phyloP scores from a whole-genome alignment of 441 rosid species.

The Melastoma candidum region DNA sequence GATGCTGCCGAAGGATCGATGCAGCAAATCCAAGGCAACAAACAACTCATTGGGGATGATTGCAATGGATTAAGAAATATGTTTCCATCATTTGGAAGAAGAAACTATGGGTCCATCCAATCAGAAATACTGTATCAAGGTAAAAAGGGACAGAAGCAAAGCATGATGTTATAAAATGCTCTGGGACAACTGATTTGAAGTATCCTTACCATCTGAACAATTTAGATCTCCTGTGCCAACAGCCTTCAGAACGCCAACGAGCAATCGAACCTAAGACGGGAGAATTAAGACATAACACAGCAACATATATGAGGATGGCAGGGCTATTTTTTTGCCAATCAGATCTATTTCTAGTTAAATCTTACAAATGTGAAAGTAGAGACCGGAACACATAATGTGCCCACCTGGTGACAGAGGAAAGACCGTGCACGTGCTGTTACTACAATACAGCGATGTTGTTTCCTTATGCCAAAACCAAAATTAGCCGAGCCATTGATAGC shows the following conservation, averaged over 20 bases:
- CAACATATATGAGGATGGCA: background rate
- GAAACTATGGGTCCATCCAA: background rate
- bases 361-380: background rate
- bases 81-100: background rate
- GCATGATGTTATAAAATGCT: background rate
- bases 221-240: constrained; percentile 75
- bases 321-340: background rate
- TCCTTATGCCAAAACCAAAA: constrained; percentile 51
- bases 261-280: constrained; percentile 65
- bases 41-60: too few species aligned
- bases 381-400: background rate
- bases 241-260: constrained; percentile 77
- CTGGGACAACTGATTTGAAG: background rate
- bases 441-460: constrained; percentile 51
- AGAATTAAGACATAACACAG: background rate
- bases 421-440: constrained; percentile 65
- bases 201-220: constrained; percentile 47
- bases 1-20: background rate
- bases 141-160: background rate
- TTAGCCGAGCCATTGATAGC: constrained; percentile 16
- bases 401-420: constrained; percentile 94
- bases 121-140: background rate
- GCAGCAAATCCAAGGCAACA: too few species aligned
- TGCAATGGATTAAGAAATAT: too few species aligned
- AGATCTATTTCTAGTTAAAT: background rate